Evolutionary conservation across 208 protist genomes (phyloP), one percentile per base, ranked within the genome.

Genomic region (Trypanosoma boissoni): DNA sequence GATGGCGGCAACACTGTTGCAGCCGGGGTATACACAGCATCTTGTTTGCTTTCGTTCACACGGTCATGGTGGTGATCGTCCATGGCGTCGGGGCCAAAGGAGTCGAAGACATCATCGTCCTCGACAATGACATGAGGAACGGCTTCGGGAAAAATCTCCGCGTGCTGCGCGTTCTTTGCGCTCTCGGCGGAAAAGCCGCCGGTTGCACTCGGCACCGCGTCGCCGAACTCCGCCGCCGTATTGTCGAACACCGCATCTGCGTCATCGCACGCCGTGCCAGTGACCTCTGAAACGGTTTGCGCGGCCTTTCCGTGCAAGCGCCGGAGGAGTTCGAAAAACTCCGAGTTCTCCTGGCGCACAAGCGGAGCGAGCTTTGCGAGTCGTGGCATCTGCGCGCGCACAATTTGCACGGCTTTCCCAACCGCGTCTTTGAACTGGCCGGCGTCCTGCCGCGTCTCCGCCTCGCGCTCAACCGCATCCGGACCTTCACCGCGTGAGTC

Each of bases 371-470:
- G 61, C 46, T 74, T 71, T 49, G 79, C 58, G 8, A 95, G 68
- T 39, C 89, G 89, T 20, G 50, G 21, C 42, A 82, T 60, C 66
- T 92, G 85, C 10, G 36, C 56, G 36, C 67, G 49, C n/a, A 95
- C 71, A 36, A 82, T 61, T 51, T 58, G 69, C 42, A 62, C 69
- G 23, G 83, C 74, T 58, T 91, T 90, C 46, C 74, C 60, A 14
- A 80, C 76, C 31, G 71, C 69, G 34, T 91, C 81, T 48, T 79
- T 68, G 60, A 93, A 95, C 52, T 85, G 76, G 5, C 68, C 57
- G 14, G 62, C 72, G 53, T 95, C 89, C 46, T 84, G 76, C 18
- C 57, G 51, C 20, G 89, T 91, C 53, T 95, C 85, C 0, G 82
- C 74, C 44, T 74, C 78, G 34, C 88, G 32, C 64, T 95, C 83